Evolutionary conservation across 345 rosid species (phyloP).

Genomic region (Boechera stricta): DNA sequence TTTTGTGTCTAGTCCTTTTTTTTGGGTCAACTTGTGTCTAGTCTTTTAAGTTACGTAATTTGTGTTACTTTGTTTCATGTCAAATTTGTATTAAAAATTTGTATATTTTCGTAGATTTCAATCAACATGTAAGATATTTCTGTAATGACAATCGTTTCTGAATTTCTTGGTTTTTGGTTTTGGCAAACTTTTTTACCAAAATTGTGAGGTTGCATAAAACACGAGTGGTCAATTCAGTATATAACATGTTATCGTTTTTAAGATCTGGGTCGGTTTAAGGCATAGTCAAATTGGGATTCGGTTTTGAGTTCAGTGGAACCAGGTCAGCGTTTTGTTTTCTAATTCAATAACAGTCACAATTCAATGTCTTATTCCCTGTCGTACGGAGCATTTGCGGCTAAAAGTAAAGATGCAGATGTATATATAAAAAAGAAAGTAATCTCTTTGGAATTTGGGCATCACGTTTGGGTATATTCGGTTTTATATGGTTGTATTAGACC

Average conservation of each 20-base stretch:
- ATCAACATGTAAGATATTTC: conserved; percentile 4
- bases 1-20: conserved; percentile 7
- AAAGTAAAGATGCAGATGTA: neutral
- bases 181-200: neutral
- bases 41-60: conserved; percentile 22
- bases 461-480: neutral
- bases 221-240: neutral
- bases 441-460: too few species aligned
- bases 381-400: neutral
- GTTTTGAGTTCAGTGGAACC: neutral
- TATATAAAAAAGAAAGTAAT: too few species aligned
- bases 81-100: neutral
- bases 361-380: neutral
- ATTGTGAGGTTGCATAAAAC: neutral
- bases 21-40: neutral
- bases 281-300: neutral
- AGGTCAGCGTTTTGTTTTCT: neutral
- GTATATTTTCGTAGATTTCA: conserved; percentile 7
- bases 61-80: conserved; percentile 11
- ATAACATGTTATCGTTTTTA: neutral
- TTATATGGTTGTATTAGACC: neutral
- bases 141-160: neutral
- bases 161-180: neutral
- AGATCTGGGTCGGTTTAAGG: neutral
- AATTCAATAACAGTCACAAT: neutral